Percentiles rank a stretch among this genome's conserved stretches.
Evolutionary conservation across 805 yeast genomes (phyloP).

Genomic region (Zygoascus flipseniorum): DNA sequence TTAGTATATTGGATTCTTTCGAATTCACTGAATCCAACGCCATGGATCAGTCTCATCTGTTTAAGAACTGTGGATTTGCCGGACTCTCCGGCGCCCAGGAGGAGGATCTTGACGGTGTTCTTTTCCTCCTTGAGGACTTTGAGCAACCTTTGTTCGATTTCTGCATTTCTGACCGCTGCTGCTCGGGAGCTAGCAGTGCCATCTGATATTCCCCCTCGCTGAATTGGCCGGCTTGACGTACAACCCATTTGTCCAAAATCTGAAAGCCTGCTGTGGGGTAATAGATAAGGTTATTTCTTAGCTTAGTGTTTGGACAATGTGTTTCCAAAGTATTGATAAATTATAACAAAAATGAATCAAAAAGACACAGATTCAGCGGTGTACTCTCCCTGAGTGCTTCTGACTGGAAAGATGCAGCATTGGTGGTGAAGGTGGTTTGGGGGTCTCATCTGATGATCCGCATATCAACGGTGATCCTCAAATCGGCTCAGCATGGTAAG

Average conservation of each 20-base stretch:
- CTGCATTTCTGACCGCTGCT: constrained; percentile 30
- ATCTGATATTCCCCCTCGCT: not conserved
- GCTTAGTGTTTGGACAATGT: no score
- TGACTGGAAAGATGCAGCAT: no score
- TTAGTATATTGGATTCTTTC: constrained; percentile 76
- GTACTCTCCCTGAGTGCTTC: no score
- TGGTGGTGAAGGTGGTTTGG: not conserved
- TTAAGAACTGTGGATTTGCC: constrained; percentile 91
- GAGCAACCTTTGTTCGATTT: constrained; percentile 33
- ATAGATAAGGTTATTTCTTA: no score
- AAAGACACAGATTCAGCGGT: no score
- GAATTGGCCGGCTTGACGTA: not conserved
- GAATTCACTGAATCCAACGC: constrained; percentile 70
- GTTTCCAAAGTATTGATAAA: no score
- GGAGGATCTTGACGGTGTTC: constrained; percentile 43
- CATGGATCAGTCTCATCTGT: constrained; percentile 78
- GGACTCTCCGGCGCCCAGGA: constrained; percentile 92
- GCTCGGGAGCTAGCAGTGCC: not conserved
- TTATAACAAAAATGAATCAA: no score
- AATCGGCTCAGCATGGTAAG: not conserved
- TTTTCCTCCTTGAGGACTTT: constrained; percentile 24
- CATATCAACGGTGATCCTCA: not conserved
- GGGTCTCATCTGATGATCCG: not conserved
- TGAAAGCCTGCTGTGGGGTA: no score
- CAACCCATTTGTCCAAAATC: not conserved